phyloP scores from a whole-genome alignment of 768 basidiomycete species.

The Russula virescens region DNA sequence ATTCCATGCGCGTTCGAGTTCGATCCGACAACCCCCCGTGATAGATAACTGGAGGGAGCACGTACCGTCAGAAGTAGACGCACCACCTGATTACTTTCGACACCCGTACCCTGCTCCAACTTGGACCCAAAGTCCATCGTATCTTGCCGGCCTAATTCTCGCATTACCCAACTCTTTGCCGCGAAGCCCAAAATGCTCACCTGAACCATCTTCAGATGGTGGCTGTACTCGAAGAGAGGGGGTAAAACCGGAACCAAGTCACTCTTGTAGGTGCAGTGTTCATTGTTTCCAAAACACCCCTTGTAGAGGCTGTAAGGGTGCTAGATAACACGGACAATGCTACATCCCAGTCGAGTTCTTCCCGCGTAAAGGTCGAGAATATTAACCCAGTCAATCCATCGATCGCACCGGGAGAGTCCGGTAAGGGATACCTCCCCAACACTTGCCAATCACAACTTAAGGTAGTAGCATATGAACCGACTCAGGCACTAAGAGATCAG shows the following conservation, averaged over 20 bases:
- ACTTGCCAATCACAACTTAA: not conserved
- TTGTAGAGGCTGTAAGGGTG: not conserved
- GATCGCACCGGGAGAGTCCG: not conserved
- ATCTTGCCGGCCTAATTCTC: not conserved
- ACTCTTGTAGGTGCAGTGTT: not conserved
- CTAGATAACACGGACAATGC: slow-evolving; percentile 1
- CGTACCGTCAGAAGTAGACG: not conserved
- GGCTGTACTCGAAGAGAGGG: not conserved
- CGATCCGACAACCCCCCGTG: no score
- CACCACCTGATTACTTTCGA: slow-evolving; percentile 4
- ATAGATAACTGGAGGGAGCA: slow-evolving; percentile 20
- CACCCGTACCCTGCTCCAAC: slow-evolving; percentile 19
- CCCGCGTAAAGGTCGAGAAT: not conserved
- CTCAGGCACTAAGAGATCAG: slow-evolving; percentile 17
- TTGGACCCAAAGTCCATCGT: slow-evolving; percentile 8
- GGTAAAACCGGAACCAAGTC: not conserved
- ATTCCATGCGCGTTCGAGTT: not conserved
- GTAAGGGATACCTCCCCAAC: not conserved
- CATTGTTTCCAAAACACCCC: not conserved
- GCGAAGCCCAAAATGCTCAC: slow-evolving; percentile 2
- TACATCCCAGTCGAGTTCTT: not conserved
- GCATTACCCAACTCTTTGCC: slow-evolving; percentile 9
- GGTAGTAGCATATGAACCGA: slow-evolving; percentile 8
- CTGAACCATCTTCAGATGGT: not conserved
- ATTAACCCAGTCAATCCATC: not conserved